These are phyloP conservation scores for Morella rubra DNA, from an alignment of 306 rosid species.

Conservation along the genomic window DNA sequence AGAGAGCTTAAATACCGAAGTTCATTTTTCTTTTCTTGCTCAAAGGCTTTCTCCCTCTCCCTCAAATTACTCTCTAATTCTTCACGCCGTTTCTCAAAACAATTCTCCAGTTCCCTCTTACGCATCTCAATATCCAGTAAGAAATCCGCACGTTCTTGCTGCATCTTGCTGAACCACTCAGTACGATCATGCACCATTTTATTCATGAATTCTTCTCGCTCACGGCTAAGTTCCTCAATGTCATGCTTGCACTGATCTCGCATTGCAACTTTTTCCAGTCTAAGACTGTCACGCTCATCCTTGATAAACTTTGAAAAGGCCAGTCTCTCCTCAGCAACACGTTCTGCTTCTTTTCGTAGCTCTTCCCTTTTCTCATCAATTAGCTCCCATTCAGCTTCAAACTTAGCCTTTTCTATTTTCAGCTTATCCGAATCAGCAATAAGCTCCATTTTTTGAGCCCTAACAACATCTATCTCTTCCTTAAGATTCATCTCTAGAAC, in stretches of 20 bases:
- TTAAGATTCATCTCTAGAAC: slow-evolving; percentile 76
- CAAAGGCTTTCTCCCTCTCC: slow-evolving; percentile 68
- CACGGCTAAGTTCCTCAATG: slow-evolving; percentile 60
- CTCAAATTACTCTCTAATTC: slow-evolving; percentile 80
- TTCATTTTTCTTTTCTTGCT: slow-evolving; percentile 73
- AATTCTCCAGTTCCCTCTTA: slow-evolving; percentile 68
- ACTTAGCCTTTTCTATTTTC: slow-evolving; percentile 80
- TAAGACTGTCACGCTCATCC: slow-evolving; percentile 73
- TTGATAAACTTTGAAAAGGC: slow-evolving; percentile 62
- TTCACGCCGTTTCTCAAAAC: slow-evolving; percentile 83
- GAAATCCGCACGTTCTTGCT: slow-evolving; percentile 83
- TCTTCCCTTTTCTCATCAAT: slow-evolving; percentile 89
- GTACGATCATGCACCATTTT: slow-evolving; percentile 78
- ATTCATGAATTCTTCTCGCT: slow-evolving; percentile 85
- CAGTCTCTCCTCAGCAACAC: slow-evolving; percentile 64
- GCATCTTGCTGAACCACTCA: slow-evolving; percentile 85
- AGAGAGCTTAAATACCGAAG: slow-evolving; percentile 57
- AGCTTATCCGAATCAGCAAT: slow-evolving; percentile 71
- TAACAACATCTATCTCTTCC: slow-evolving; percentile 83
- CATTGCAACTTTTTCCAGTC: slow-evolving; percentile 66
- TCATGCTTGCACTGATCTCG: slow-evolving; percentile 62
- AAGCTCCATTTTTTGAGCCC: slow-evolving; percentile 76
- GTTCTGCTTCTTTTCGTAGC: slow-evolving; percentile 62
- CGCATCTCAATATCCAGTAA: slow-evolving; percentile 74
- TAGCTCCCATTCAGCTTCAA: slow-evolving; percentile 94